phyloP scores from a whole-genome alignment of 768 basidiomycete species.

The Boletus vermiculosoides region DNA sequence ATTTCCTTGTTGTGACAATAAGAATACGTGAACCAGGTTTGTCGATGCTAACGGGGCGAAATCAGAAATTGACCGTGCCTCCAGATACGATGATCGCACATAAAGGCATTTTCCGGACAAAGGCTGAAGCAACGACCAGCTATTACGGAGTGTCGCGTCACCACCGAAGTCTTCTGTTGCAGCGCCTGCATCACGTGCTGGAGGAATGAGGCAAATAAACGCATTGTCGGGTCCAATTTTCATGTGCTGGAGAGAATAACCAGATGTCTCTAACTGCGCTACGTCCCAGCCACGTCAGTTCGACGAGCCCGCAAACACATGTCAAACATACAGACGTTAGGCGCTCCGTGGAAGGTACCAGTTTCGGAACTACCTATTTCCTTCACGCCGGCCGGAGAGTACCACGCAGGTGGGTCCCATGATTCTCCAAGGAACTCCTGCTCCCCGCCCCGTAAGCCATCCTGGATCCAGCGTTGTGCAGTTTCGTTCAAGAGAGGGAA shows the following conservation, averaged over 20 bases:
- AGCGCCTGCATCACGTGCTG: conserved; percentile 47
- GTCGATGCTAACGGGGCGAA: conserved; percentile 58
- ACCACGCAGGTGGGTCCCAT: conserved; percentile 43
- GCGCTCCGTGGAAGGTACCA: conserved; percentile 25
- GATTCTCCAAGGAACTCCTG: conserved; percentile 72
- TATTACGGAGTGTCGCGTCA: conserved; percentile 66
- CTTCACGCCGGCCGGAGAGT: conserved; percentile 43
- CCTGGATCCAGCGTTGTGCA: conserved; percentile 68
- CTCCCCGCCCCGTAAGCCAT: conserved; percentile 74
- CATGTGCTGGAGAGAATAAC: conserved; percentile 68
- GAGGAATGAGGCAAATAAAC: conserved; percentile 79
- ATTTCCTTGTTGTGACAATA: conserved; percentile 95
- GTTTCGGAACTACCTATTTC: conserved; percentile 59
- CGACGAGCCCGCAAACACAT: conserved; percentile 5
- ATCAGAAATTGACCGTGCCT: conserved; percentile 31
- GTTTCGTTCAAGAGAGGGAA: conserved; percentile 73
- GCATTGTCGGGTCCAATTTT: conserved; percentile 66
- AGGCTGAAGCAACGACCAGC: conserved; percentile 81
- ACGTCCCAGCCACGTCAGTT: conserved; percentile 14
- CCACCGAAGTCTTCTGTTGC: conserved; percentile 53
- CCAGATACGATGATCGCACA: conserved; percentile 52
- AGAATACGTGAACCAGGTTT: conserved; percentile 97
- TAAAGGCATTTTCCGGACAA: conserved; percentile 81
- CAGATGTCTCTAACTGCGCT: conserved; percentile 29
- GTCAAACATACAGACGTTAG: conserved; percentile 40